phyloP scores from a whole-genome alignment of 2,329 filamentous ascomycete species.

The Grosmannia clavigera region DNA sequence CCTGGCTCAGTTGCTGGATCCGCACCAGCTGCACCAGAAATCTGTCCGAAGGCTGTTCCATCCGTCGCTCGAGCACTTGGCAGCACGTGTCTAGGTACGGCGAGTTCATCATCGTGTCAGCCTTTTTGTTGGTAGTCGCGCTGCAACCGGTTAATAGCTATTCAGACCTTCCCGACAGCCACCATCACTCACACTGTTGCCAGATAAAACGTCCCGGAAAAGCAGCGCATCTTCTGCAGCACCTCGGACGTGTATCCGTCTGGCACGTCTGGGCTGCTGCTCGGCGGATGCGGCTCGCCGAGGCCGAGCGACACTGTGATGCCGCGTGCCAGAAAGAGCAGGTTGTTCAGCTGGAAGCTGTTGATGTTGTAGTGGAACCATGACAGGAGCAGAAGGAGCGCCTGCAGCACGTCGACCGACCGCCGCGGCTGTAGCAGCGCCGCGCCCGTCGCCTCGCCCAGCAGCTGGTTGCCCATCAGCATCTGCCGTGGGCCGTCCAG shows the following conservation, averaged over 20 bases:
- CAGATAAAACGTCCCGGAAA: conserved; percentile 36
- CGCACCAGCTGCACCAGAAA: conserved; percentile 32
- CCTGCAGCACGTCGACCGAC: conserved; percentile 34
- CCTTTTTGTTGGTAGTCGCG: conserved; percentile 27
- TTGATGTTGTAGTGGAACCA: conserved; percentile 38
- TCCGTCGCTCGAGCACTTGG: conserved; percentile 26
- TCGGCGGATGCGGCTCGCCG: conserved; percentile 17
- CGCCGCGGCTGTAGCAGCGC: conserved; percentile 28
- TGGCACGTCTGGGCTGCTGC: background rate
- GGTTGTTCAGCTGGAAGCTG: conserved; percentile 35
- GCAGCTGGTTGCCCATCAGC: conserved; percentile 28
- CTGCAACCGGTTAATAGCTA: conserved; percentile 7
- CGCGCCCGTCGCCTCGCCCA: conserved; percentile 29
- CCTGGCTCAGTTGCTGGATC: conserved; percentile 35
- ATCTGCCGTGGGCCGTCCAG: conserved; percentile 31
- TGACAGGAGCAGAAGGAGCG: conserved; percentile 29
- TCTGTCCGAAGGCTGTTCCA: conserved; percentile 30
- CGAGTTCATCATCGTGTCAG: conserved; percentile 35
- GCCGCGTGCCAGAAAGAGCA: conserved; percentile 34
- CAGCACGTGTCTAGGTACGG: conserved; percentile 30
- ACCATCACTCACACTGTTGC: conserved; percentile 29
- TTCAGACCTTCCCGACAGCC: background rate
- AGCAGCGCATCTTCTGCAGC: conserved; percentile 31
- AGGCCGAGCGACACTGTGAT: conserved; percentile 30
- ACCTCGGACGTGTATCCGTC: background rate